Evolutionary conservation across 108 stramenopile species (phyloP).

Genomic region (Schizochytrium sp.): DNA sequence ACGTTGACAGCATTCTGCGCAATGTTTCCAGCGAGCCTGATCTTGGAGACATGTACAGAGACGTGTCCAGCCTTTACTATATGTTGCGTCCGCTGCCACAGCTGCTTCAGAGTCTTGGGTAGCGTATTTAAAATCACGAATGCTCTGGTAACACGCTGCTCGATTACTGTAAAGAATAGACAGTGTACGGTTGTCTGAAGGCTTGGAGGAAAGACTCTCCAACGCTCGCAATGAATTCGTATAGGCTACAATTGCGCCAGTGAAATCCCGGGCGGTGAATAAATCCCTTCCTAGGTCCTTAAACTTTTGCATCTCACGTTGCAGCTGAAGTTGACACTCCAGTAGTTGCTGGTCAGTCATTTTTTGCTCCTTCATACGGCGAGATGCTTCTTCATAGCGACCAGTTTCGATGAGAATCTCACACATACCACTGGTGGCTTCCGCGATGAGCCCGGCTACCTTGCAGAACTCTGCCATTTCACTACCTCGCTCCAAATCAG

Average conservation of each 20-base stretch:
- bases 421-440: neutral
- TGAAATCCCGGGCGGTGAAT: neutral
- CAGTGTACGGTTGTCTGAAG: neutral
- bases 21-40: neutral
- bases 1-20: neutral
- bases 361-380: neutral
- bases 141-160: slow-evolving; percentile 48
- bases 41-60: neutral
- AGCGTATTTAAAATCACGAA: slow-evolving; percentile 19
- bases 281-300: slow-evolving; percentile 43
- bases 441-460: neutral
- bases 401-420: slow-evolving; percentile 49
- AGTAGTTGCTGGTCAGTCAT: neutral
- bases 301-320: slow-evolving; percentile 31
- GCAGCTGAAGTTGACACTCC: slow-evolving; percentile 8
- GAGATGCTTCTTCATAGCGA: slow-evolving; percentile 16
- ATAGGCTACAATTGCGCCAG: slow-evolving; percentile 14
- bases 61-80: slow-evolving; percentile 36
- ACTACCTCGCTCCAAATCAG: neutral
- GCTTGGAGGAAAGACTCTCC: slow-evolving; percentile 1
- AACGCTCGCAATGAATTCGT: slow-evolving; percentile 6
- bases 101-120: slow-evolving; percentile 4
- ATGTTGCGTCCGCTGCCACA: neutral
- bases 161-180: slow-evolving; percentile 39
- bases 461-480: neutral